Evolutionary conservation across 1,284 basidiomycete species (phyloP).

Genomic region (Ustilago crameri): DNA sequence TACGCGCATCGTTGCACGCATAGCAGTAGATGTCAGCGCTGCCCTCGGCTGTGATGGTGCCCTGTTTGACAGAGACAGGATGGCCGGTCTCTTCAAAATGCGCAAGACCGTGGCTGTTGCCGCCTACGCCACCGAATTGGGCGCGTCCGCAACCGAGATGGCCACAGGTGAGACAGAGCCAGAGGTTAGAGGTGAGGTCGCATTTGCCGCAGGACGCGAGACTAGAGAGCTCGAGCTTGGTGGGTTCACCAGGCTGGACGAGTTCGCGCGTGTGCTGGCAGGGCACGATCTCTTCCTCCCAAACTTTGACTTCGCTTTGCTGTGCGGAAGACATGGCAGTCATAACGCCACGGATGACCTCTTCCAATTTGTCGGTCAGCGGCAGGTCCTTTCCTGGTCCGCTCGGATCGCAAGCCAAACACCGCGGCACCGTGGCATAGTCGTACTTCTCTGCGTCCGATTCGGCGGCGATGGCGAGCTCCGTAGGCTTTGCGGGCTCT

Average conservation of each 20-base stretch:
- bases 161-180: conserved; percentile 93
- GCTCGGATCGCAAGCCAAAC: conserved; percentile 73
- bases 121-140: conserved; percentile 85
- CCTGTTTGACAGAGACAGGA: conserved; percentile 89
- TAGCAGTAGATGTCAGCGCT: conserved; percentile 95
- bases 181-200: conserved; percentile 76
- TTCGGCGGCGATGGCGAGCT: conserved; percentile 85
- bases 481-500: conserved; percentile 73
- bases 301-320: conserved; percentile 93
- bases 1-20: conserved; percentile 84
- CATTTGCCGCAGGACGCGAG: conserved; percentile 55
- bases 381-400: conserved; percentile 72
- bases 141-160: conserved; percentile 89
- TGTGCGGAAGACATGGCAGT: conserved; percentile 85
- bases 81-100: conserved; percentile 85
- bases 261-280: conserved; percentile 89
- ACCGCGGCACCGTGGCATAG: conserved; percentile 76
- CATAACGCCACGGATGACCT: conserved; percentile 80
- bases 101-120: conserved; percentile 87
- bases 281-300: conserved; percentile 91
- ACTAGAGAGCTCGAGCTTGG: conserved; percentile 49
- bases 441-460: conserved; percentile 88
- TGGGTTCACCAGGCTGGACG: conserved; percentile 70
- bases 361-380: conserved; percentile 68
- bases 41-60: conserved; percentile 96